Base-by-base conservation (phyloP, 495 filamentous ascomycete species). In the Astrocystis sublimbata region DNA sequence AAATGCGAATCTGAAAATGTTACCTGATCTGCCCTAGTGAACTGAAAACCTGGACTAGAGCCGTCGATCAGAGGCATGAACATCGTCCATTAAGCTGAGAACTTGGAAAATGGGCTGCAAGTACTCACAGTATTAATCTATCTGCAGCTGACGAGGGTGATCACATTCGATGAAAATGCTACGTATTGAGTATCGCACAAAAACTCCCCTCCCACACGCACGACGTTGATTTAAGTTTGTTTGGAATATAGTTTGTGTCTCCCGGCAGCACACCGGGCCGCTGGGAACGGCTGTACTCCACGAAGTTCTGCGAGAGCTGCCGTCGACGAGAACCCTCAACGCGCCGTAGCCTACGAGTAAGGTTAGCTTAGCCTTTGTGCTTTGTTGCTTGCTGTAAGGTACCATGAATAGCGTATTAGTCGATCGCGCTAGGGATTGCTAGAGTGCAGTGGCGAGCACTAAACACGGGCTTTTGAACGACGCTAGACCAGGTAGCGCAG, bases 371-470 rank as follows among this genome's bases (percentile, higher is more conserved):
- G n/a, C n/a, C n/a, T n/a, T n/a, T n/a, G n/a, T n/a, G n/a, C n/a
- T n/a, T n/a, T n/a, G n/a, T n/a, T n/a, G n/a, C n/a, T n/a, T n/a
- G 46, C 46, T 49, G 24, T 49, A 30, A 49, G 46, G 46, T 49
- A 49, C 46, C 43, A n/a, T n/a, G n/a, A n/a, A n/a, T n/a, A 47
- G 23, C 28, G 28, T n/a, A 3, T n/a, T 43, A 43, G 28, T 52
- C 17, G 49, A 23, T 52, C 49, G 30, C 7, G n/a, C 9, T 7
- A 23, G 30, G 8, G n/a, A n/a, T n/a, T n/a, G n/a, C n/a, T n/a
- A n/a, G n/a, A n/a, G n/a, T n/a, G n/a, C n/a, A 52, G 49, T 35
- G 49, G 30, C 17, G 2, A 52, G 49, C 49, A 35, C 49, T 52
- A 52, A 33, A 19, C 49, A 52, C 30, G 49, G 30, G 49, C 47